These are phyloP conservation scores for Paecilomyces dactylethromorphus DNA, from an alignment of 2,329 filamentous ascomycete genomes.

Conservation along the genomic window DNA sequence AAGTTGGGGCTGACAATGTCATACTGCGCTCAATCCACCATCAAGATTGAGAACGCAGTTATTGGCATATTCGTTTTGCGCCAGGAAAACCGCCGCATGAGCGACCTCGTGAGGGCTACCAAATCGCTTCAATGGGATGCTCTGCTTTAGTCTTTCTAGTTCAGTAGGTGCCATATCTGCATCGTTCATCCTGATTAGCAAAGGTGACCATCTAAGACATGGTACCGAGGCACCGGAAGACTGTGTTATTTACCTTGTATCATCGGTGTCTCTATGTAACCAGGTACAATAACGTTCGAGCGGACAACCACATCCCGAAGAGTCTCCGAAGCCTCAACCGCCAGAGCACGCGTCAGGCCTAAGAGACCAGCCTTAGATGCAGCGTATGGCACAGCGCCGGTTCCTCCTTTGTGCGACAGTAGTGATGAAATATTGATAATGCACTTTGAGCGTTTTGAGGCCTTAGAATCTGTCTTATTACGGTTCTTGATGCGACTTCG, in stretches of 20 bases:
- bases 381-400: constrained; percentile 66
- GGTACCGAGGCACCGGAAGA: neutral
- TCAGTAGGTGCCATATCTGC: constrained; percentile 37
- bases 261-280: constrained; percentile 79
- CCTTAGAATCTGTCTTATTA: constrained; percentile 11
- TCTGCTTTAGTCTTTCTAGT: constrained; percentile 24
- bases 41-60: constrained; percentile 83
- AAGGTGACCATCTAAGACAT: neutral
- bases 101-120: constrained; percentile 67
- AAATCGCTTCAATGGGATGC: constrained; percentile 62
- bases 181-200: constrained; percentile 1
- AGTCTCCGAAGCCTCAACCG: constrained; percentile 25
- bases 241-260: constrained; percentile 53
- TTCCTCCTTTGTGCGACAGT: constrained; percentile 61
- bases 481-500: constrained; percentile 21
- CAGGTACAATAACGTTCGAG: constrained; percentile 74
- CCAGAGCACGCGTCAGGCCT: constrained; percentile 43
- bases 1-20: constrained; percentile 12
- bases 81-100: constrained; percentile 74
- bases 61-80: constrained; percentile 72
- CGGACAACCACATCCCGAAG: constrained; percentile 62
- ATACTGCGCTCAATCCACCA: constrained; percentile 69
- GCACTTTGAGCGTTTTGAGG: constrained; percentile 45
- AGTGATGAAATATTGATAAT: constrained; percentile 80
- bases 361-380: constrained; percentile 76